Conservation (phyloP, 1,139 yeast species). For the Blastobotrys malaysiensis region DNA sequence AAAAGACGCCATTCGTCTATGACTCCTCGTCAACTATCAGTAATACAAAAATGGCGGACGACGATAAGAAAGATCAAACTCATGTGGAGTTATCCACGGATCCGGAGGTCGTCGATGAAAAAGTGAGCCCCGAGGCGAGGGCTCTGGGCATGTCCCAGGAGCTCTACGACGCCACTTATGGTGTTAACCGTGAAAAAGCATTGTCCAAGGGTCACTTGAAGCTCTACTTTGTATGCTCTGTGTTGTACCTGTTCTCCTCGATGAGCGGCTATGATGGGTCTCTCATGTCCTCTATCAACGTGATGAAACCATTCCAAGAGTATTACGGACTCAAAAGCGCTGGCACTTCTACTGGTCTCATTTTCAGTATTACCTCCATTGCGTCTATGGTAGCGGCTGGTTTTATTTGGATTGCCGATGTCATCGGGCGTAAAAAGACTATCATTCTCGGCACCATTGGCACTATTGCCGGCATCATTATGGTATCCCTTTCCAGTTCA, state of each 20-base stretch:
- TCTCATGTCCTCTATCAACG: slow-evolving; percentile 16
- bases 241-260: slow-evolving; percentile 34
- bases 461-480: slow-evolving; percentile 11
- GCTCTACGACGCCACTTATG: slow-evolving; percentile 16
- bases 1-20: not conserved
- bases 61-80: not conserved
- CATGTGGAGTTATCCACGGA: not conserved
- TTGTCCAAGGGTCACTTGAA: slow-evolving; percentile 15
- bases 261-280: slow-evolving; percentile 40
- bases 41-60: not conserved
- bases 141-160: slow-evolving; percentile 13
- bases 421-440: slow-evolving; percentile 15
- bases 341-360: slow-evolving; percentile 14
- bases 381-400: slow-evolving; percentile 12
- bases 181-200: slow-evolving; percentile 8
- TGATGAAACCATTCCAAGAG: slow-evolving; percentile 12
- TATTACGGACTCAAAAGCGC: slow-evolving; percentile 11
- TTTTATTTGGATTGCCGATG: slow-evolving; percentile 16
- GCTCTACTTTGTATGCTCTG: slow-evolving; percentile 11
- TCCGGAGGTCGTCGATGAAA: not conserved
- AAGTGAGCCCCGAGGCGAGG: slow-evolving; percentile 7
- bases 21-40: not conserved
- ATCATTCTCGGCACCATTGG: slow-evolving; percentile 13
- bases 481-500: slow-evolving; percentile 10
- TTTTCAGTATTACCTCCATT: slow-evolving; percentile 13